phyloP scores from a whole-genome alignment of 495 filamentous ascomycete species.

The Talaromyces ruber region DNA sequence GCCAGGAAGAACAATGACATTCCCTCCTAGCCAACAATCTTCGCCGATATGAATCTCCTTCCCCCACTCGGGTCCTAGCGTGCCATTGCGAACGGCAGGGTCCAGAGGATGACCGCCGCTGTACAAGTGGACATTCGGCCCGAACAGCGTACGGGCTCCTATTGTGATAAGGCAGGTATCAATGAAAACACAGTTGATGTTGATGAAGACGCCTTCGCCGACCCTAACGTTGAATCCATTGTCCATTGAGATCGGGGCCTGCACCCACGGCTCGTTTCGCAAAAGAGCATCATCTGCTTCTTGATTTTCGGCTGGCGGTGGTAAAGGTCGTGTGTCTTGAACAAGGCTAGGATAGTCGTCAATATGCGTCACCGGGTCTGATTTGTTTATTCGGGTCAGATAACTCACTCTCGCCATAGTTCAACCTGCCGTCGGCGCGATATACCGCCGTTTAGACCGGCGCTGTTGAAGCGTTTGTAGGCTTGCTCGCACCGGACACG shows the following conservation, averaged over 20 bases:
- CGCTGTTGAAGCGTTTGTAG: conserved; percentile 53
- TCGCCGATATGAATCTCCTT: conserved; percentile 71
- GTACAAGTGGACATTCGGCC: conserved; percentile 66
- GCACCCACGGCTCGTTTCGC: conserved; percentile 57
- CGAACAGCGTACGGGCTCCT: conserved; percentile 71
- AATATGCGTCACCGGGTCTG: not conserved
- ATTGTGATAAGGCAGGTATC: conserved; percentile 74
- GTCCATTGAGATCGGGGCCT: conserved; percentile 61
- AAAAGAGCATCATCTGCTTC: conserved; percentile 55
- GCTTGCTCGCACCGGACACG: conserved; percentile 52
- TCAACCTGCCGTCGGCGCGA: conserved; percentile 50
- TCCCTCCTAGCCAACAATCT: conserved; percentile 85
- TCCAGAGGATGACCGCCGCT: conserved; percentile 70
- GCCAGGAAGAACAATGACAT: conserved; percentile 65
- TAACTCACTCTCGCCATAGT: conserved; percentile 65
- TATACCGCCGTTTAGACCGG: conserved; percentile 31
- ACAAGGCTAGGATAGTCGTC: conserved; percentile 36
- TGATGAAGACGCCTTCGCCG: conserved; percentile 64
- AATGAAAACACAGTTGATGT: conserved; percentile 65
- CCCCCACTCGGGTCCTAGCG: conserved; percentile 65
- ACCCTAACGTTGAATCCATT: conserved; percentile 69
- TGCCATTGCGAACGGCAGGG: conserved; percentile 63
- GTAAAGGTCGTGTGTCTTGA: conserved; percentile 52
- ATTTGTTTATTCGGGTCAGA: not conserved
- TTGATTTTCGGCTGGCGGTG: conserved; percentile 39